Conservation (phyloP, 2,329 filamentous ascomycete species). For the Fusarium equiseti region DNA sequence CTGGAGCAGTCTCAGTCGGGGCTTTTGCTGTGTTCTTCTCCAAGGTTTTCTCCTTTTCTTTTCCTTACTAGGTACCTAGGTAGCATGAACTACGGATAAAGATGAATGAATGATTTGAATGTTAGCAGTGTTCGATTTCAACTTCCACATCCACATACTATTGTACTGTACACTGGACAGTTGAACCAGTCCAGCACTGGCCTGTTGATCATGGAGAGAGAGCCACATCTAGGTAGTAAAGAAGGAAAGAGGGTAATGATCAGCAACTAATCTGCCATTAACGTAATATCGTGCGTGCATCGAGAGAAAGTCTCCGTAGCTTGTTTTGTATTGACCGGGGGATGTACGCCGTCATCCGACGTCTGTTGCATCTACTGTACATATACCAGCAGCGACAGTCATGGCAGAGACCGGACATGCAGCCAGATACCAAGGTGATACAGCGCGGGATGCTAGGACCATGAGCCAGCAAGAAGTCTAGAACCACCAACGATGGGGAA, state of each 20-base stretch:
- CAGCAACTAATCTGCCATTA: slow-evolving; percentile 14
- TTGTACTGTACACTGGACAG: not conserved
- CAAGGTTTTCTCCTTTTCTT: not conserved
- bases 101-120: not conserved
- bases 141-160: not conserved
- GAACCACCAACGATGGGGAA: not conserved
- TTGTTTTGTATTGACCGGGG: slow-evolving; percentile 21
- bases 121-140: not conserved
- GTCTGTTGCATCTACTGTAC: not conserved
- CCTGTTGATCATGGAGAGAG: not conserved
- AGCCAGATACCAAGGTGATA: not conserved
- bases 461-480: not conserved
- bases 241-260: slow-evolving; percentile 6
- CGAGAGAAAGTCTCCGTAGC: slow-evolving; percentile 37
- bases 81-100: not conserved
- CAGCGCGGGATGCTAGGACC: not conserved
- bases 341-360: not conserved
- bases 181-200: not conserved
- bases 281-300: slow-evolving; percentile 21
- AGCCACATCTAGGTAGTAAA: not conserved
- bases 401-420: not conserved
- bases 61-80: not conserved
- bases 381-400: not conserved
- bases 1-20: not conserved
- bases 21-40: not conserved